phyloP scores from a whole-genome alignment of 352 stramenopile genomes.

The Pythium dissimile region DNA sequence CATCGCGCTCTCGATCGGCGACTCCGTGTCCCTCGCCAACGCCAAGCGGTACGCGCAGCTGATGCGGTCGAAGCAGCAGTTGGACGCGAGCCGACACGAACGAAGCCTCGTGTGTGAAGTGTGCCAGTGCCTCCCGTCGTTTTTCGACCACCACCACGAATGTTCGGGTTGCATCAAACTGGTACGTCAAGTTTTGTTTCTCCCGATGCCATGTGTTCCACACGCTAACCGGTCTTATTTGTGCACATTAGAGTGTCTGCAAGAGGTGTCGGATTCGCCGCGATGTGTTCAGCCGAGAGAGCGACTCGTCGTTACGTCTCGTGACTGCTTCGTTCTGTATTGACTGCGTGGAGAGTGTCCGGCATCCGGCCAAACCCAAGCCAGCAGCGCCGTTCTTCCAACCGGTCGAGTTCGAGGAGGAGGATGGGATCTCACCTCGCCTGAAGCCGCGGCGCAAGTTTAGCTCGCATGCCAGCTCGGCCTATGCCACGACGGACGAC shows the following conservation, averaged over 20 bases:
- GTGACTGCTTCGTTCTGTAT: conserved; percentile 11
- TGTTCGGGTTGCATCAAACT: conserved; percentile 18
- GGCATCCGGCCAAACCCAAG: not conserved
- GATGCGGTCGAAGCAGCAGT: not conserved
- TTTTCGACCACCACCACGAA: conserved; percentile 17
- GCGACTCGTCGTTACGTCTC: not conserved
- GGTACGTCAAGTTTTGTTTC: too few species aligned
- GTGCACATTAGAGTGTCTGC: conserved; percentile 14
- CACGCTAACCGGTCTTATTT: not conserved
- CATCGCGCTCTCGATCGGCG: conserved; percentile 12
- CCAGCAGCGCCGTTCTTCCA: not conserved
- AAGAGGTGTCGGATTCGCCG: conserved; percentile 11
- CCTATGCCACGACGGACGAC: not conserved
- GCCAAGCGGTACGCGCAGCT: conserved; percentile 15
- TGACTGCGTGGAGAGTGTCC: conserved; percentile 8
- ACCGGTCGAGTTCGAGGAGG: too few species aligned
- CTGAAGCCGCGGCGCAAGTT: not conserved
- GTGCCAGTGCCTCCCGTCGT: conserved; percentile 8
- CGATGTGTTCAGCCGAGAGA: conserved; percentile 8
- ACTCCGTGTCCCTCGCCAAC: not conserved
- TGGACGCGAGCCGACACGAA: not conserved
- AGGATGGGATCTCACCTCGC: not conserved
- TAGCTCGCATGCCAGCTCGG: not conserved
- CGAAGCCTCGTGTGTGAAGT: conserved; percentile 12
- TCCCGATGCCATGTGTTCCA: not conserved